Evolutionary conservation across 768 basidiomycete species (phyloP).

Genomic region (Gelatoporia subvermispora): DNA sequence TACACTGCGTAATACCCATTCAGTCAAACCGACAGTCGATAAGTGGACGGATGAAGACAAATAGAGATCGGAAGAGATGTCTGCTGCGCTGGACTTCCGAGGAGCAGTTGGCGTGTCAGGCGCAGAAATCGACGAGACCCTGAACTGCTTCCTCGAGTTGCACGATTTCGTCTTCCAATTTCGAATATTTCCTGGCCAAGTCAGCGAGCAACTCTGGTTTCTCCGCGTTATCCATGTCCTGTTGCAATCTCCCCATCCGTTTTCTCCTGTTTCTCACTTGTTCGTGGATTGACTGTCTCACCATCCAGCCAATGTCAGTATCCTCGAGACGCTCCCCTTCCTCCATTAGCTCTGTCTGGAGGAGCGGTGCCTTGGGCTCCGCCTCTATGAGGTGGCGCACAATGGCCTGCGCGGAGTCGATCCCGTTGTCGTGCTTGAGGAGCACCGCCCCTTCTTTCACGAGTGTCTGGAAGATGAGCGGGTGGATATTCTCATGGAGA

Average conservation of each 20-base stretch:
- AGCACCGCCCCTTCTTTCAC: too few relatives aligned
- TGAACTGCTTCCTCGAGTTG: too few relatives aligned
- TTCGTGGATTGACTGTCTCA: slow-evolving; percentile 6
- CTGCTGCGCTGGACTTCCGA: background rate
- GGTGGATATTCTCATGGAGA: background rate
- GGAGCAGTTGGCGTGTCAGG: slow-evolving; percentile 1
- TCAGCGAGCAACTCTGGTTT: background rate
- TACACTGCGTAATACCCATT: slow-evolving; percentile 11
- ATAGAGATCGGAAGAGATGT: too few relatives aligned
- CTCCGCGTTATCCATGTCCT: slow-evolving; percentile 14
- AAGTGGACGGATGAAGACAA: too few relatives aligned
- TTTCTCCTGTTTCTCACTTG: slow-evolving; percentile 6
- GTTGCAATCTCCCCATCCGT: slow-evolving; percentile 11
- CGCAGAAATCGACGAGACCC: too few relatives aligned
- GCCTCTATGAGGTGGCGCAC: slow-evolving; percentile 4
- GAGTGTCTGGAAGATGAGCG: too few relatives aligned
- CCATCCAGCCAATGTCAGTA: slow-evolving; percentile 10
- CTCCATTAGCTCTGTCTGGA: slow-evolving; percentile 19
- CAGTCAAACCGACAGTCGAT: too few relatives aligned
- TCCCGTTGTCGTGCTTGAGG: too few relatives aligned
- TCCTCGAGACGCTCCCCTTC: slow-evolving; percentile 10
- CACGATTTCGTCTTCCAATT: too few relatives aligned
- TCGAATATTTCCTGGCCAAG: too few relatives aligned
- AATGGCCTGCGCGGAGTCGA: too few relatives aligned
- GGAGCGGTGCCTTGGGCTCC: slow-evolving; percentile 9